A percentile compares a stretch with the other conserved stretches of the same genome.
Conservation (phyloP, 2,329 filamentous ascomycete genomes). For the Colletotrichum noveboracense region DNA sequence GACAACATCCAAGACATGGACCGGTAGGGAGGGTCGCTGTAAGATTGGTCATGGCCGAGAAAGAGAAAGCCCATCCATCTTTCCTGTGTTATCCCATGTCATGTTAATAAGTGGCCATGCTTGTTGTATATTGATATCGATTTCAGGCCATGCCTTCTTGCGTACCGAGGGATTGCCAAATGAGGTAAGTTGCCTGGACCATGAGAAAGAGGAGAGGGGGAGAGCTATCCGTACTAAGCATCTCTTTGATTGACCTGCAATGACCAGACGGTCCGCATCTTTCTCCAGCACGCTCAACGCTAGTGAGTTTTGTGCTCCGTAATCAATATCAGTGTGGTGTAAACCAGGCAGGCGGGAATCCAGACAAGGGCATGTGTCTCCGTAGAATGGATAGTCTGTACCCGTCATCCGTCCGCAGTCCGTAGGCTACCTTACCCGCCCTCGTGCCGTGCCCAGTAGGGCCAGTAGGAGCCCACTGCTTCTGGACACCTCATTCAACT, state of each 20-base stretch:
- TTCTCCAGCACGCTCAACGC: not conserved
- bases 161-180: not conserved
- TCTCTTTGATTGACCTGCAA: not conserved
- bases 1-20: not conserved
- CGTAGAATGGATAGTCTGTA: not conserved
- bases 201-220: not conserved
- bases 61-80: not conserved
- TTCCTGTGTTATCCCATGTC: not conserved
- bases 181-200: conserved; percentile 1
- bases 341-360: conserved; percentile 6
- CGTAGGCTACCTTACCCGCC: not conserved
- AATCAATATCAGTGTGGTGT: not conserved
- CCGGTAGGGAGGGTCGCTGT: not conserved
- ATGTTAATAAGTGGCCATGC: conserved; percentile 12
- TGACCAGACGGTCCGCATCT: conserved; percentile 3
- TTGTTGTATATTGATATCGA: conserved; percentile 12
- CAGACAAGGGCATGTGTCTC: not conserved
- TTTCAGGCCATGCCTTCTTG: not conserved
- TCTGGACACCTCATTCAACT: not conserved
- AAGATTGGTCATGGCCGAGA: not conserved
- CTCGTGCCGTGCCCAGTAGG: conserved; percentile 10
- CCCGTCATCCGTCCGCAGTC: not conserved
- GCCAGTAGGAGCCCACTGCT: not conserved
- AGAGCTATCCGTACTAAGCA: not conserved
- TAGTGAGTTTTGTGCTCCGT: not conserved